Percentiles rank a stretch among this genome's conserved stretches.
phyloP scores from a whole-genome alignment of 768 basidiomycete species.

The Calocera cornea region DNA sequence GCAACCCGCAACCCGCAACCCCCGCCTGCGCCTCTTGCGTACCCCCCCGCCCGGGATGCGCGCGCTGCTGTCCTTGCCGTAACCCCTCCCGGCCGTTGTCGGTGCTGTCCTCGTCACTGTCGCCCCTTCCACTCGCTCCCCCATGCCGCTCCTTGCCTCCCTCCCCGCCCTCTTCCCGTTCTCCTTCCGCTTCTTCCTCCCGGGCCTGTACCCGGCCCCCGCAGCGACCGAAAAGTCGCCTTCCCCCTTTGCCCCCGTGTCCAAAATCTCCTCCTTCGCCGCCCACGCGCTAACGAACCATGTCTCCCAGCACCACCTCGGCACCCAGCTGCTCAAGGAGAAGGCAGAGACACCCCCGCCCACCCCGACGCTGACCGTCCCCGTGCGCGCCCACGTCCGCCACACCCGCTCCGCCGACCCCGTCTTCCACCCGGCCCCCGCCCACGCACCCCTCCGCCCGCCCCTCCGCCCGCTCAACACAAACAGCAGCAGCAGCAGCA shows the following conservation, averaged over 20 bases:
- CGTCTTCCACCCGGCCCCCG: not conserved
- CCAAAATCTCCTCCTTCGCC: not conserved
- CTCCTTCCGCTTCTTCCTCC: constrained; percentile 5
- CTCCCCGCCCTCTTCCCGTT: not conserved
- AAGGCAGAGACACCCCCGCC: constrained; percentile 5
- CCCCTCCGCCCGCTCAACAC: constrained; percentile 1
- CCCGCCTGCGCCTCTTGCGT: not conserved
- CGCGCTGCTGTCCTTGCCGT: not conserved
- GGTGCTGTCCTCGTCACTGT: not conserved
- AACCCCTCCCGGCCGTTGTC: not conserved
- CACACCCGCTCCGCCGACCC: not conserved
- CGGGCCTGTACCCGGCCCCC: constrained; percentile 4
- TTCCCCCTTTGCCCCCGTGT: not conserved
- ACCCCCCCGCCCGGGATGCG: not conserved
- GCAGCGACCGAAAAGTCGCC: not conserved
- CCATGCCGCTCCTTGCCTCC: not conserved
- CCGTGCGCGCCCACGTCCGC: constrained; percentile 2
- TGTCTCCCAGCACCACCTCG: constrained; percentile 6
- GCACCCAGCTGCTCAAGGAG: not conserved
- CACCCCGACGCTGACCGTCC: not conserved
- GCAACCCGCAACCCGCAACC: too few relatives aligned
- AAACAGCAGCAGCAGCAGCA: not conserved
- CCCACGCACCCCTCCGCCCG: not conserved
- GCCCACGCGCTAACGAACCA: constrained; percentile 3
- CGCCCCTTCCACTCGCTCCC: not conserved